Conservation (phyloP, 1,139 yeast species). For the Pichia inconspicua region DNA sequence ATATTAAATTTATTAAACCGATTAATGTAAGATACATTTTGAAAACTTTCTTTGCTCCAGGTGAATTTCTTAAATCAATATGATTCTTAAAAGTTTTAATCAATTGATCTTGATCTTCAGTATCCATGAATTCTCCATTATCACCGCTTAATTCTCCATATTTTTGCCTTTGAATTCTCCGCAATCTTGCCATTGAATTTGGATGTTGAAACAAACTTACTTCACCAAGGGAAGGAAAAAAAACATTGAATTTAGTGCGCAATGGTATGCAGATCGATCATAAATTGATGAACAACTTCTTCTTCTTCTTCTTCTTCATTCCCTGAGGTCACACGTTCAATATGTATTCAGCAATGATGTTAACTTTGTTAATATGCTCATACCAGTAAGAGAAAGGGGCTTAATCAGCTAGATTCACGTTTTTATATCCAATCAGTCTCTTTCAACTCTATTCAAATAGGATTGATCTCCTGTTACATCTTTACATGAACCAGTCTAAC, state of each 20-base stretch:
- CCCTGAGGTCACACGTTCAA: background rate
- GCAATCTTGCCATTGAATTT: slow-evolving; percentile 23
- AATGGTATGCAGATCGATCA: no score
- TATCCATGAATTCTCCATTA: slow-evolving; percentile 17
- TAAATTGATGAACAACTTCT: no score
- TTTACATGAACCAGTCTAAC: background rate
- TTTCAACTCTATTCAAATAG: background rate
- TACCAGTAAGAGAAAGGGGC: background rate
- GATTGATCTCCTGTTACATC: background rate
- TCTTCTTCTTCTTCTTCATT: background rate
- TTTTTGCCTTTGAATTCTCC: slow-evolving; percentile 19
- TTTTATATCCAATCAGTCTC: background rate
- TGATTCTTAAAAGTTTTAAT: slow-evolving; percentile 14
- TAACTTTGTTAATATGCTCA: background rate
- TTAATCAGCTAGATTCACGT: background rate
- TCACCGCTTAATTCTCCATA: slow-evolving; percentile 11
- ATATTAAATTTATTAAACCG: slow-evolving; percentile 17
- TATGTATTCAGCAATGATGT: background rate
- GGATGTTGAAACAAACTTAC: no score
- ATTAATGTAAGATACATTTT: slow-evolving; percentile 14
- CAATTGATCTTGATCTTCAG: slow-evolving; percentile 19
- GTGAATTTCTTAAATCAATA: slow-evolving; percentile 1
- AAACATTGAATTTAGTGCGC: background rate
- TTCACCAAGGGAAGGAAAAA: background rate
- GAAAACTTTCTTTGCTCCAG: slow-evolving; percentile 6